These are phyloP conservation scores for Phytophthora quininea DNA, from an alignment of 352 stramenopile species.

Conservation along the genomic window DNA sequence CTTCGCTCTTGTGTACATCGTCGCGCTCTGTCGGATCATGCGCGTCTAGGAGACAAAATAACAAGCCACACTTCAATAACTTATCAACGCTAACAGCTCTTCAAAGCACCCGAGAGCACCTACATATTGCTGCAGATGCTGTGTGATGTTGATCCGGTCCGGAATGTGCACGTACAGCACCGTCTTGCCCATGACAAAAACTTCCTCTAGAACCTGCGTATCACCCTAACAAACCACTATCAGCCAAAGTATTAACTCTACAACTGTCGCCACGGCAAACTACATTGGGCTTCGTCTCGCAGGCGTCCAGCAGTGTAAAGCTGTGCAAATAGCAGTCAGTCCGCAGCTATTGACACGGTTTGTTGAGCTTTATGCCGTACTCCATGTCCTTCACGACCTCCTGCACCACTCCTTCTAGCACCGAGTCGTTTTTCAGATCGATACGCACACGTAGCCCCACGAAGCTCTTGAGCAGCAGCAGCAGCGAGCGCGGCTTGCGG, in stretches of 20 bases:
- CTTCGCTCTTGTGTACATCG: conserved; percentile 84
- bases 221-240: conserved; percentile 42
- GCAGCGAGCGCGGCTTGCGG: conserved; percentile 60
- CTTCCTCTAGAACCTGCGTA: conserved; percentile 71
- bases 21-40: conserved; percentile 79
- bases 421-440: conserved; percentile 84
- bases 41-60: conserved; percentile 46
- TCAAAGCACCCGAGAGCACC: conserved; percentile 5
- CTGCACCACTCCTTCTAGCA: conserved; percentile 80
- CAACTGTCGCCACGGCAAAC: not conserved
- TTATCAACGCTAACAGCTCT: not conserved
- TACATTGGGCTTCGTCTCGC: conserved; percentile 78
- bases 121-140: conserved; percentile 84
- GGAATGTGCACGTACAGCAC: conserved; percentile 89
- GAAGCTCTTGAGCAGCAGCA: conserved; percentile 87
- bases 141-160: conserved; percentile 83
- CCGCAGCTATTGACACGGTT: too few relatives aligned
- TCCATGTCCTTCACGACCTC: conserved; percentile 90
- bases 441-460: conserved; percentile 80
- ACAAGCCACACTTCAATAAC: not conserved
- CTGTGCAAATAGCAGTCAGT: conserved; percentile 16
- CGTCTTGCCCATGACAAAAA: conserved; percentile 89
- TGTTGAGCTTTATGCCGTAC: conserved; percentile 25
- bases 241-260: not conserved
- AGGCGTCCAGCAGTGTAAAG: conserved; percentile 78